Conservation (phyloP, 2,329 filamentous ascomycete genomes). For the Colletotrichum brevisporum region DNA sequence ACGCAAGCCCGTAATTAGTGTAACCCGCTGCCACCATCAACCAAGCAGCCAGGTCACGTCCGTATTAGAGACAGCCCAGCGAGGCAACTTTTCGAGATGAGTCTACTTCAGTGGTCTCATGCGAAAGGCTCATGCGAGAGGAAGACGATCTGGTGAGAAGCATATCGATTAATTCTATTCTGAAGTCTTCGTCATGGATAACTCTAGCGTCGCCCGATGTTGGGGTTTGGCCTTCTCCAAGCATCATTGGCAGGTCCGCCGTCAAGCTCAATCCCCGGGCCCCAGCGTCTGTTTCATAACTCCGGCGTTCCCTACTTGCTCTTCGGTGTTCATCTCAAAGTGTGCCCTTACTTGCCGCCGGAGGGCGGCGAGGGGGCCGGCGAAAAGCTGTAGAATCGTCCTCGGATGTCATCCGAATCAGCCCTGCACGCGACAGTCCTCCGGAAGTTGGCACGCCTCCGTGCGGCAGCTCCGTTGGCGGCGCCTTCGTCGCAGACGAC, state of each 20-base stretch:
- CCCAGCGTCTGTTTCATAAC: slow-evolving; percentile 31
- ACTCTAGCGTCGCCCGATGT: neutral
- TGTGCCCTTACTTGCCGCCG: neutral
- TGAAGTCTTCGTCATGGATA: slow-evolving; percentile 1
- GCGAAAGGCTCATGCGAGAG: slow-evolving; percentile 20
- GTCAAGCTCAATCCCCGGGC: slow-evolving; percentile 20
- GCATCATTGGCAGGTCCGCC: neutral
- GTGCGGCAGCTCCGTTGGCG: slow-evolving; percentile 20
- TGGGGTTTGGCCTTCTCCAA: neutral
- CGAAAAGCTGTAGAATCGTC: slow-evolving; percentile 49
- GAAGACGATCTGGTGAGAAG: neutral
- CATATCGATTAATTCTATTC: slow-evolving; percentile 20
- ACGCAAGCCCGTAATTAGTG: neutral
- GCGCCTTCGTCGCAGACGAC: slow-evolving; percentile 31
- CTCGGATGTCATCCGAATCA: slow-evolving; percentile 49
- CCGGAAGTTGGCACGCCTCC: slow-evolving; percentile 11
- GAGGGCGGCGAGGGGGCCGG: slow-evolving; percentile 37
- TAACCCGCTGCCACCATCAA: slow-evolving; percentile 3
- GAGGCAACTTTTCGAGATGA: neutral
- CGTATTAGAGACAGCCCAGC: neutral
- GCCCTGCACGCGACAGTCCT: slow-evolving; percentile 37
- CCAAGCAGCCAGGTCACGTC: no score
- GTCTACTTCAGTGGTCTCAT: slow-evolving; percentile 20
- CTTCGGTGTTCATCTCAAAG: slow-evolving; percentile 27
- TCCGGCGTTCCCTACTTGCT: slow-evolving; percentile 2